These are phyloP conservation scores for Euclidium syriacum DNA, from an alignment of 345 rosid genomes.

Conservation along the genomic window DNA sequence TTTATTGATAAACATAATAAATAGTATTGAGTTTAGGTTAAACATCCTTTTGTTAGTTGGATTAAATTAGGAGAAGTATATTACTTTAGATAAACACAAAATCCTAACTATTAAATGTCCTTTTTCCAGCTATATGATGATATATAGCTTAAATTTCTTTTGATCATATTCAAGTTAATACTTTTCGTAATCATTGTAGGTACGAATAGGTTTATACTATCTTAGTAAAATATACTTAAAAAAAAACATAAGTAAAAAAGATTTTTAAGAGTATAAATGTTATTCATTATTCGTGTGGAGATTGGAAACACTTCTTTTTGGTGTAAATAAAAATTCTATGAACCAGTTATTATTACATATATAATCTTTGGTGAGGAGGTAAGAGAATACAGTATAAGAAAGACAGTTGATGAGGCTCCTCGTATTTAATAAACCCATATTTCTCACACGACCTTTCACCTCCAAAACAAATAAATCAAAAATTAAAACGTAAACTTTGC, in stretches of 20 bases:
- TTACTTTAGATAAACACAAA: background rate
- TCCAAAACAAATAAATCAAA: background rate
- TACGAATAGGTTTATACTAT: background rate
- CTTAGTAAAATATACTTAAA: no score
- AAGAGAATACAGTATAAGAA: background rate
- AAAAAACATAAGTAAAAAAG: no score
- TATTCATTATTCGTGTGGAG: no score
- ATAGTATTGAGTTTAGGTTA: background rate
- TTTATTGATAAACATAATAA: slow-evolving; percentile 6
- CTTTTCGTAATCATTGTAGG: background rate
- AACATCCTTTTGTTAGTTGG: background rate
- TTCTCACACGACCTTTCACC: slow-evolving; percentile 45
- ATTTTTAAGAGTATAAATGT: no score
- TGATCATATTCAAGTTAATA: background rate
- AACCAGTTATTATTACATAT: no score
- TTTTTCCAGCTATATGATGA: background rate
- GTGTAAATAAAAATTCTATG: no score
- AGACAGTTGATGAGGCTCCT: slow-evolving; percentile 35
- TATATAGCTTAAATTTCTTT: background rate
- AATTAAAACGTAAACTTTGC: slow-evolving; percentile 23
- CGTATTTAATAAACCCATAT: slow-evolving; percentile 50
- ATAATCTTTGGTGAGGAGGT: no score
- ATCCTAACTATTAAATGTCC: background rate
- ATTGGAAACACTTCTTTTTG: no score
- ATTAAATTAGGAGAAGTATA: background rate